Percentiles rank a stretch among this genome's conserved stretches.
phyloP scores from a whole-genome alignment of 202 grass and related monocot genomes.

The Carex arenaria region DNA sequence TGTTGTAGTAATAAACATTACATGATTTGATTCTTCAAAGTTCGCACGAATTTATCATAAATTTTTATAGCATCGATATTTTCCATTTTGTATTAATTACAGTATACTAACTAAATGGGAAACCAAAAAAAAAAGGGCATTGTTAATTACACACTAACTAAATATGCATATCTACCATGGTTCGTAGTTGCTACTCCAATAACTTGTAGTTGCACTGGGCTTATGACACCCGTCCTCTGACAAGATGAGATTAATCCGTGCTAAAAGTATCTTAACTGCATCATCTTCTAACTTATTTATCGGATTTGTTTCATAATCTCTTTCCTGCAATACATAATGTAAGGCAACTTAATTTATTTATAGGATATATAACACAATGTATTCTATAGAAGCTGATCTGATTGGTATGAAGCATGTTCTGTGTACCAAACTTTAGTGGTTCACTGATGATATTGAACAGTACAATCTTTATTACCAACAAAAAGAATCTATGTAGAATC shows the following conservation, averaged over 20 bases:
- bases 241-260: constrained; percentile 50
- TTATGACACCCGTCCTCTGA: constrained; percentile 71
- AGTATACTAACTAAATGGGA: not conserved
- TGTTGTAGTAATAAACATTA: not conserved
- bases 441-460: not conserved
- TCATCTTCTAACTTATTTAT: constrained; percentile 52
- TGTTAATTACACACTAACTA: too few relatives aligned
- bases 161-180: constrained; percentile 51
- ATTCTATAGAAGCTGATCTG: not conserved
- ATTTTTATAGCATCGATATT: not conserved
- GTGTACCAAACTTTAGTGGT: not conserved
- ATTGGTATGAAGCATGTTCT: not conserved
- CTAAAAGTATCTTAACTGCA: constrained; percentile 39
- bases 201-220: constrained; percentile 29
- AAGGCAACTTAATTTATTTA: not conserved
- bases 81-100: constrained; percentile 14
- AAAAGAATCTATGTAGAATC: not conserved
- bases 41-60: not conserved
- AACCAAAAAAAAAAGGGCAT: not conserved
- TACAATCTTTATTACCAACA: not conserved
- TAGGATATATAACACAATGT: not conserved
- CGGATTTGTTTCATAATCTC: not conserved
- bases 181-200: constrained; percentile 65
- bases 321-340: constrained; percentile 29
- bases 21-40: not conserved